Evolutionary conservation across 768 basidiomycete species (phyloP), one percentile per base, ranked within the genome.

Genomic region (Xerocomus spinulosus): DNA sequence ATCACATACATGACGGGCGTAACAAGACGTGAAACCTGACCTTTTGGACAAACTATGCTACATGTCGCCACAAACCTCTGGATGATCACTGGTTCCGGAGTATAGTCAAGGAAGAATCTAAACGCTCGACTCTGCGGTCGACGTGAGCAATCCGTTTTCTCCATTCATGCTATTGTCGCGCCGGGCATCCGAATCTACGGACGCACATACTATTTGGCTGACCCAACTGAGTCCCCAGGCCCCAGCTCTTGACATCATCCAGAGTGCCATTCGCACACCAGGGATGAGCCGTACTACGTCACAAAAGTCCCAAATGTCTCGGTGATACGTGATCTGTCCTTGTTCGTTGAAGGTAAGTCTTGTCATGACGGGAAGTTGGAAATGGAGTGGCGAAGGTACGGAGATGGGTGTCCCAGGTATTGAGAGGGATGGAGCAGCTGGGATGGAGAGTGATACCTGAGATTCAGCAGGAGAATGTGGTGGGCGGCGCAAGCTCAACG

Each of bases 241-340:
- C 1, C 79, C 73, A 23, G 85, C 64, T 40, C 87, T 75, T 40
- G 81, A 76, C 39, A 74, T 73, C 41, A 89, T 71, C 85, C 86
- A 90, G 52, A 86, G 80, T 1, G 77, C 76, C 36, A 83, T 65
- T 9, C 79, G 75, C 50, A 80, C 75, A 4, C 87, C 86, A 4
- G 87, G 87, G 9, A 88, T 61, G 33, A 89, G 76, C 30, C 82
- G 81, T 58, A 88, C 71, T 49, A 91, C 70, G 60, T 92, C 89
- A 61, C 83, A 80, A 35, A 87, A 72, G 55, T 91, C 87, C 86
- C 85, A 90, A 32, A 86, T 73, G 59, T 91, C 89, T 24, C 86
- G 77, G 61, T 92, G 89, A 56, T 82, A 78, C 4, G 85, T 83
- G 52, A 92, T 82, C 50, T 76, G 78, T n/a, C 85, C 86, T 59